phyloP scores from a whole-genome alignment of 345 rosid species.

The Populus simonii region DNA sequence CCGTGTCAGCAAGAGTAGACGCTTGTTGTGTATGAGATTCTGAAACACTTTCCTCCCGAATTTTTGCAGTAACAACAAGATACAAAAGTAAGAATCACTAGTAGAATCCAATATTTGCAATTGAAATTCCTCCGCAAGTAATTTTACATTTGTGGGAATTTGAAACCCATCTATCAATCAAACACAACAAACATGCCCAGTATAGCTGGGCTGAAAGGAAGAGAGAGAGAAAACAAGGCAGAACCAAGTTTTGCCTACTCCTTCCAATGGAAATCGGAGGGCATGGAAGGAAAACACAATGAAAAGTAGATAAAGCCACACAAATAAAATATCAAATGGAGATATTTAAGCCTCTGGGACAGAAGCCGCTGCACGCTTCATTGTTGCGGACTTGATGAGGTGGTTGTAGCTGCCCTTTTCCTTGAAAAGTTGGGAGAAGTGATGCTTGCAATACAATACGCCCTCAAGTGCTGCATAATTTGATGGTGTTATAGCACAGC shows the following conservation, averaged over 20 bases:
- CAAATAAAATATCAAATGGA: slow-evolving; percentile 1
- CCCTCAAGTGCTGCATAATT: slow-evolving; percentile 98
- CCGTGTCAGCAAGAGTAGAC: background rate
- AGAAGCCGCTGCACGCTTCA: slow-evolving; percentile 66
- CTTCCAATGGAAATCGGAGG: slow-evolving; percentile 7
- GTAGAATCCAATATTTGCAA: slow-evolving; percentile 14
- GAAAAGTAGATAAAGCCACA: slow-evolving; percentile 15
- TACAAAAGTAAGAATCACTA: background rate
- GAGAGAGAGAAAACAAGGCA: background rate
- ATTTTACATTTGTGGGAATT: slow-evolving; percentile 17
- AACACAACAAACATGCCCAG: slow-evolving; percentile 8
- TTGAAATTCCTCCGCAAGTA: background rate
- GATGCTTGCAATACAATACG: slow-evolving; percentile 87
- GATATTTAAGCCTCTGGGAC: slow-evolving; percentile 57
- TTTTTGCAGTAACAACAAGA: background rate
- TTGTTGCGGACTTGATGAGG: slow-evolving; percentile 74
- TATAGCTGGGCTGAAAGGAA: background rate
- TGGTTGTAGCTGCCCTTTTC: slow-evolving; percentile 99
- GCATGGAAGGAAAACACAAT: slow-evolving; percentile 14
- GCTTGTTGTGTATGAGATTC: background rate
- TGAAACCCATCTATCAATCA: slow-evolving; percentile 14
- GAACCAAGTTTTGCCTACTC: background rate
- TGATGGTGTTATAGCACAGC: slow-evolving; percentile 89
- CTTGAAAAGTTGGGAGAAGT: slow-evolving; percentile 94
- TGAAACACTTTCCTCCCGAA: no score